Percentiles rank a stretch among this genome's conserved stretches.
Evolutionary conservation across 176 grass and related monocot genomes (phyloP).

Genomic region (Panicum miliaceum): DNA sequence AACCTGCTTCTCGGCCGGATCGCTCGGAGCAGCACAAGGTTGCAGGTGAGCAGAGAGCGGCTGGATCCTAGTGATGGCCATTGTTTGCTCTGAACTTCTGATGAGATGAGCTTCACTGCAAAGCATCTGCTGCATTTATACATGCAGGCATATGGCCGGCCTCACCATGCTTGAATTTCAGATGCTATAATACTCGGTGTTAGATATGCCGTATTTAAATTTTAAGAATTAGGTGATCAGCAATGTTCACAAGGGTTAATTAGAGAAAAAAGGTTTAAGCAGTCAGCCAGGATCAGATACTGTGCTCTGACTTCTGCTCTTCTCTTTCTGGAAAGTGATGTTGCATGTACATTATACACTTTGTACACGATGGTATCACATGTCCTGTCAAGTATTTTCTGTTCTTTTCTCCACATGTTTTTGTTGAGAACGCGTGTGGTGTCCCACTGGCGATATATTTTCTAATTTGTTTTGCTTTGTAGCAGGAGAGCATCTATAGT

Average conservation of each 20-base stretch:
- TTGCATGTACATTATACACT: constrained; percentile 21
- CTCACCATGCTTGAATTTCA: neutral
- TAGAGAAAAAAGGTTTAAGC: neutral
- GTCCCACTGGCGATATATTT: neutral
- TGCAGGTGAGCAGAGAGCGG: constrained; percentile 33
- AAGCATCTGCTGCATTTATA: constrained; percentile 10
- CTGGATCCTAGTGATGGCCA: constrained; percentile 37
- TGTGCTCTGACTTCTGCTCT: neutral
- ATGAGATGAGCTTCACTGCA: neutral
- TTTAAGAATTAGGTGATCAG: neutral
- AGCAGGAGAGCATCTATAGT: neutral
- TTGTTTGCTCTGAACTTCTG: neutral
- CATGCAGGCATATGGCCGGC: neutral
- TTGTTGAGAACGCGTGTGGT: neutral
- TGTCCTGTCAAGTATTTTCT: neutral
- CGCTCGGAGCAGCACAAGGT: neutral
- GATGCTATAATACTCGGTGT: neutral
- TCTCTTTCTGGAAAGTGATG: constrained; percentile 37
- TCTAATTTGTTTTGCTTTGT: neutral
- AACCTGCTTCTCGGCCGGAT: constrained; percentile 19
- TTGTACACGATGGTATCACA: neutral
- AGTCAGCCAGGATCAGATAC: constrained; percentile 39
- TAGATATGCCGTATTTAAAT: neutral
- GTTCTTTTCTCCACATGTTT: constrained; percentile 19
- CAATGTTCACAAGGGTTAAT: constrained; percentile 41